These are phyloP conservation scores for Nephelium lappaceum DNA, from an alignment of 345 rosid species.

Conservation along the genomic window DNA sequence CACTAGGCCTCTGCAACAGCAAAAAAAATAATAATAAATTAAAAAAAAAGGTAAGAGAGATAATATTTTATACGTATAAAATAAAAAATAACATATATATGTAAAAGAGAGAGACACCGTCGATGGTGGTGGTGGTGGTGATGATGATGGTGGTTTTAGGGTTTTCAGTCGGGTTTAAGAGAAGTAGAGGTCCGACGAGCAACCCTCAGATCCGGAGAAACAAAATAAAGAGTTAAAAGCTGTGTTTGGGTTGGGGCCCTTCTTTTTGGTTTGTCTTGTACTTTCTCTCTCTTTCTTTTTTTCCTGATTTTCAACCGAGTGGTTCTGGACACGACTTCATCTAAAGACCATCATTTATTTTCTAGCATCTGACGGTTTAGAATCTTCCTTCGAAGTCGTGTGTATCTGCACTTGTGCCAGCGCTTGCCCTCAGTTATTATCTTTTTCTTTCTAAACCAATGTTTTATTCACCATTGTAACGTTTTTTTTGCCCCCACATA, in stretches of 20 bases:
- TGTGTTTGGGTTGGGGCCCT: conserved; percentile 19
- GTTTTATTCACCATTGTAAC: neutral
- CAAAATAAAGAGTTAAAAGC: conserved; percentile 8
- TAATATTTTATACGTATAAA: neutral
- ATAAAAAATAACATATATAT: neutral
- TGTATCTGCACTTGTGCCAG: neutral
- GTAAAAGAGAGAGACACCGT: neutral
- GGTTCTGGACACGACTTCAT: conserved; percentile 9
- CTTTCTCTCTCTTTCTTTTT: neutral
- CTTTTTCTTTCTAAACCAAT: neutral
- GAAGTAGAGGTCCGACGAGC: conserved; percentile 18
- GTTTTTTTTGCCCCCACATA: too few relatives aligned
- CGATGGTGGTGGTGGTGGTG: neutral
- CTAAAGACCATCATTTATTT: neutral
- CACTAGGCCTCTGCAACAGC: conserved; percentile 5
- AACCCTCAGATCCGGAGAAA: conserved; percentile 26
- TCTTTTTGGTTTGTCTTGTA: conserved; percentile 9
- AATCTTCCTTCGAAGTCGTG: conserved; percentile 1
- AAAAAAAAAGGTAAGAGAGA: neutral
- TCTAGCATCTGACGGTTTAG: neutral
- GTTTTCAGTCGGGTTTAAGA: conserved; percentile 24
- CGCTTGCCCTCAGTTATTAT: neutral
- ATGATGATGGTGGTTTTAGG: conserved; percentile 14
- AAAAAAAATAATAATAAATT: neutral
- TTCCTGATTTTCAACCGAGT: neutral